Evolutionary conservation across 805 yeast genomes (phyloP), one percentile per base, ranked within the genome.

Genomic region (Candida caryicola): DNA sequence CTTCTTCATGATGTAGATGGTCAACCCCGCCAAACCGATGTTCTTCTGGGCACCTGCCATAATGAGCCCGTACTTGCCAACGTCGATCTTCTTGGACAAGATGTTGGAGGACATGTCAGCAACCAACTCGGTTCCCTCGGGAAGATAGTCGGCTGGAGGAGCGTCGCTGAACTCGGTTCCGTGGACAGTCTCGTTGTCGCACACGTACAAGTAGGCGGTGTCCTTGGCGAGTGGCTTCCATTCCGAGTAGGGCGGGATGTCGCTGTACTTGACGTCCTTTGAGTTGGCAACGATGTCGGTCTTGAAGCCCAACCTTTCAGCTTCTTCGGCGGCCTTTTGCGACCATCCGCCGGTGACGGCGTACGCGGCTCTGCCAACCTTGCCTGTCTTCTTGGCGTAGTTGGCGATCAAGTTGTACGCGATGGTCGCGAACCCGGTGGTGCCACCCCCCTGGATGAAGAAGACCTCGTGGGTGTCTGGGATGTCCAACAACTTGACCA

Each of bases 11-110:
- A 93, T 91, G 62, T 89, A 91, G 45, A 93, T 74, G 12, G 97
- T 84, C 47, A 93, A 77, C 27, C 99, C 99, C 7, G 99, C 97
- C 56, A 93, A 70, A 39, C 99, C 99, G 57, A 93, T 88, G 62
- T 93, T 93, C 66, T 93, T 93, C 67, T 93, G 99, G 18, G 98
- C 99, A 46, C 99, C 99, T 14, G 96, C 99, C 78, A 90, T 81
- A 45, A 93, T 82, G 18, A 89, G 69, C 36, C 96, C 98, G 57
- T 78, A 91, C 62, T 86, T 82, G 39, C 85, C 69, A 29, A 93
- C 83, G 53, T 91, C 96, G 34, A 93, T 62, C 47, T 76, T 68
- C 49, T 85, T 82, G 16, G 96, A 86, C 49, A 93, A 71, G 56
- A 93, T 83, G 62, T 91, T 88, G 32, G 97, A 90, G 2, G 97